Percentiles rank a stretch among this genome's conserved stretches.
These are phyloP conservation scores for Cystofilobasidium ferigula DNA, from an alignment of 768 basidiomycete species.

Conservation along the genomic window DNA sequence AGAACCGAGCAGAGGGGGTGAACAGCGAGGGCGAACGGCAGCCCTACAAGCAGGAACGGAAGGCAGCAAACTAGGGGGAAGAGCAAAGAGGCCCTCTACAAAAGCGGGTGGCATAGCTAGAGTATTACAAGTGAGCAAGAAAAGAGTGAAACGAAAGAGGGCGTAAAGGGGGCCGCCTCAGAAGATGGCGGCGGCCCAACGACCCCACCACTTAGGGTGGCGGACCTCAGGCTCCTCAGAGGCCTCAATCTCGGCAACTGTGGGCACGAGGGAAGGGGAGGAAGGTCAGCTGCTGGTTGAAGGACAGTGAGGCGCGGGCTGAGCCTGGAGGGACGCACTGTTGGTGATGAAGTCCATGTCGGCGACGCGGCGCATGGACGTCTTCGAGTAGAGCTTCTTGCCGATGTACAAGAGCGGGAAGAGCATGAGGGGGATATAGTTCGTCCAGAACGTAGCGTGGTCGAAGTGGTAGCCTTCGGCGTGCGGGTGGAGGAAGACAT, in stretches of 20 bases:
- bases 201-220: constrained; percentile 21
- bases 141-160: not conserved
- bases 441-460: constrained; percentile 29
- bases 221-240: constrained; percentile 11
- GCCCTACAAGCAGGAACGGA: too few species aligned
- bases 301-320: too few species aligned
- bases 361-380: constrained; percentile 43
- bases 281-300: too few species aligned
- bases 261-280: too few species aligned
- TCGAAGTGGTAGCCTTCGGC: constrained; percentile 32
- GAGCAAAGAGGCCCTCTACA: too few species aligned
- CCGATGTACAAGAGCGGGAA: constrained; percentile 66
- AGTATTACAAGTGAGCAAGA: too few species aligned
- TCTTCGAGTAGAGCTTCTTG: constrained; percentile 49
- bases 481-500: constrained; percentile 38
- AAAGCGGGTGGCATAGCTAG: too few species aligned
- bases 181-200: constrained; percentile 12
- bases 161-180: not conserved
- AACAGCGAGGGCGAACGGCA: too few species aligned
- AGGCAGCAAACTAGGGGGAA: too few species aligned
- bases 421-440: constrained; percentile 37
- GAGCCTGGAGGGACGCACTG: too few species aligned
- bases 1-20: too few species aligned
- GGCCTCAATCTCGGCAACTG: constrained; percentile 26
- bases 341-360: constrained; percentile 61